Evolutionary conservation across 139 green algal species (phyloP), one percentile per base, ranked within the genome.

Genomic region (Haematococcus lacustris): DNA sequence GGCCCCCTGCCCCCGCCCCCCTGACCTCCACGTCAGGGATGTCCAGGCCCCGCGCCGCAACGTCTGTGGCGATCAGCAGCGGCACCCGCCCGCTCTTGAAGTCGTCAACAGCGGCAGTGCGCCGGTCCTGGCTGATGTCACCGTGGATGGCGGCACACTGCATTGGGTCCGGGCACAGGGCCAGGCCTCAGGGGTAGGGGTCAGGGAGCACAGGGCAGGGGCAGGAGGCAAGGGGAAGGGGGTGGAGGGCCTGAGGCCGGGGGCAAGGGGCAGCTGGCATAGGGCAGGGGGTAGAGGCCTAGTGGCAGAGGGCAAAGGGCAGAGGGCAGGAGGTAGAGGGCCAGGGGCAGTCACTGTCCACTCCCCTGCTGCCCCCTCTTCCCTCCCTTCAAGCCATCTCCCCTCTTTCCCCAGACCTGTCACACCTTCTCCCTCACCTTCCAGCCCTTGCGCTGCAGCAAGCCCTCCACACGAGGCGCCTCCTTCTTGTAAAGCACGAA

Each of bases 401-500:
- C 47, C 13, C 13, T 57, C 47, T 57, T 57, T 13, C 21, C 13
- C 13, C 47, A 28, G 47, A 13, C 21, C 47, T 13, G 47, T 57
- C 47, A 57, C 47, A 57, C 13, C 47, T 57, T 30, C 53, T 64
- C 4, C 53, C 60, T 5, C 60, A 87, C 86, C 71, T 90, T 90
- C 85, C 86, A 94, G 51, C 91, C 89, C 70, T 80, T 83, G 60
- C 86, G 75, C 26, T 81, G 71, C 43, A 98, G 83, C 66, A 90
- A 72, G 38, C 78, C 28, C 82, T 97, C 91, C 60, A 98, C 84
- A 0, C 91, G 82, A 39, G 81, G 80, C 34, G 93, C 92, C 80
- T 98, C 94, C 82, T 96, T 98, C 77, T 98, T 98, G 86, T 98
- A 98, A 51, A 98, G 83, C 71, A 96, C 93, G 76, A 98, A 98